Conservation (phyloP, 2,329 filamentous ascomycete species). For the Monilinia polystroma region DNA sequence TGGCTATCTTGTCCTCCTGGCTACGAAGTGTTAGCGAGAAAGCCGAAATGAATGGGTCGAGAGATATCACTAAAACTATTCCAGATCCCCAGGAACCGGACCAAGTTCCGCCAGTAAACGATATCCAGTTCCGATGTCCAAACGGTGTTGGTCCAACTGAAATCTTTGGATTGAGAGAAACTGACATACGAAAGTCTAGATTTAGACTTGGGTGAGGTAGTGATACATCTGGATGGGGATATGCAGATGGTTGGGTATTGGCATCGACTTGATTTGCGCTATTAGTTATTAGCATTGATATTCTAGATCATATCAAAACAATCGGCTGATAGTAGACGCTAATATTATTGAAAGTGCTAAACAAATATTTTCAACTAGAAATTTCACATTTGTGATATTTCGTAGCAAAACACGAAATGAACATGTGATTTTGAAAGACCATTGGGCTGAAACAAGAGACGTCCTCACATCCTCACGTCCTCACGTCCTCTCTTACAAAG, state of each 20-base stretch:
- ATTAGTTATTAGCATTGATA: background rate
- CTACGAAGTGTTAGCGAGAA: conserved; percentile 25
- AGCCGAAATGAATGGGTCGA: background rate
- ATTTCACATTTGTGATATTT: background rate
- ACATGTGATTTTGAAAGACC: background rate
- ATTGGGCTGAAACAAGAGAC: background rate
- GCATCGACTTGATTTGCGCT: background rate
- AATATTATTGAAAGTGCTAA: background rate
- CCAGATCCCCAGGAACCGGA: conserved; percentile 51
- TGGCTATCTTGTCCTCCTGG: conserved; percentile 44
- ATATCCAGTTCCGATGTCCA: conserved; percentile 51
- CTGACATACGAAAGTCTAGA: conserved; percentile 53
- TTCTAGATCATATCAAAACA: no score
- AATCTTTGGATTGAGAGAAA: conserved; percentile 47
- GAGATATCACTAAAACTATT: conserved; percentile 42
- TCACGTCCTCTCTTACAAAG: background rate
- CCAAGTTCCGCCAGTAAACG: conserved; percentile 49
- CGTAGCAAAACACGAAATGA: background rate
- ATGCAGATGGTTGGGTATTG: conserved; percentile 9
- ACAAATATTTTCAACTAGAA: background rate
- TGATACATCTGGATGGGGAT: conserved; percentile 24
- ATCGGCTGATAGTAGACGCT: no score
- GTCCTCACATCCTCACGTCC: background rate
- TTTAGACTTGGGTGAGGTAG: conserved; percentile 47
- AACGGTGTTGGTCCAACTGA: conserved; percentile 45